Percentiles rank a stretch among this genome's conserved stretches.
Conservation (phyloP, 495 filamentous ascomycete species). For the Penicillium alfredii region DNA sequence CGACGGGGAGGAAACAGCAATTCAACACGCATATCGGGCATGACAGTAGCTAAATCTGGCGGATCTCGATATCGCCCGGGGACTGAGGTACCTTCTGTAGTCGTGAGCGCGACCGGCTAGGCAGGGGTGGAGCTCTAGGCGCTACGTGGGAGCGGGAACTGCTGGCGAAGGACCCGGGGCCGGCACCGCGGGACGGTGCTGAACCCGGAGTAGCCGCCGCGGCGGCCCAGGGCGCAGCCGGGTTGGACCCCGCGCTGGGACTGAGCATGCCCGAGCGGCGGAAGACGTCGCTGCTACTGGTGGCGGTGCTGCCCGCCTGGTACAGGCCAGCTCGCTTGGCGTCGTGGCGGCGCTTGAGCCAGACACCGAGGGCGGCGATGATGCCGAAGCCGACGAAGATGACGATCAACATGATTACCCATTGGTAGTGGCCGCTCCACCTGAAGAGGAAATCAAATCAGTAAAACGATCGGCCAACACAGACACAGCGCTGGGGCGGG, state of each 20-base stretch:
- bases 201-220: too few species aligned
- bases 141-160: conserved; percentile 29
- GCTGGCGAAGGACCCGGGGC: conserved; percentile 23
- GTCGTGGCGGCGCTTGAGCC: conserved; percentile 46
- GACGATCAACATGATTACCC: conserved; percentile 51
- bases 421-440: conserved; percentile 46
- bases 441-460: conserved; percentile 30
- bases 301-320: conserved; percentile 19
- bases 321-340: conserved; percentile 36
- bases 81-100: conserved; percentile 19
- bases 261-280: conserved; percentile 15
- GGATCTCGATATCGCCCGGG: conserved; percentile 23
- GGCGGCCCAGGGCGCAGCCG: too few species aligned
- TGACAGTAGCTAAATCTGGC: conserved; percentile 25
- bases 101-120: conserved; percentile 15
- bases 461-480: too few species aligned
- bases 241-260: conserved; percentile 9
- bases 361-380: conserved; percentile 32
- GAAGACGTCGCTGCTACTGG: conserved; percentile 17
- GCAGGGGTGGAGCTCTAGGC: too few species aligned
- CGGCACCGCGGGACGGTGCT: too few species aligned
- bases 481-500: too few species aligned
- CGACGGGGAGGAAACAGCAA: too few species aligned
- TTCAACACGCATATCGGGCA: too few species aligned
- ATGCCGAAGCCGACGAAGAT: conserved; percentile 40